Evolutionary conservation across 192 early-diverging fungal species (phyloP), one percentile per base, ranked within the genome.

Genomic region (Coemansia sp.): DNA sequence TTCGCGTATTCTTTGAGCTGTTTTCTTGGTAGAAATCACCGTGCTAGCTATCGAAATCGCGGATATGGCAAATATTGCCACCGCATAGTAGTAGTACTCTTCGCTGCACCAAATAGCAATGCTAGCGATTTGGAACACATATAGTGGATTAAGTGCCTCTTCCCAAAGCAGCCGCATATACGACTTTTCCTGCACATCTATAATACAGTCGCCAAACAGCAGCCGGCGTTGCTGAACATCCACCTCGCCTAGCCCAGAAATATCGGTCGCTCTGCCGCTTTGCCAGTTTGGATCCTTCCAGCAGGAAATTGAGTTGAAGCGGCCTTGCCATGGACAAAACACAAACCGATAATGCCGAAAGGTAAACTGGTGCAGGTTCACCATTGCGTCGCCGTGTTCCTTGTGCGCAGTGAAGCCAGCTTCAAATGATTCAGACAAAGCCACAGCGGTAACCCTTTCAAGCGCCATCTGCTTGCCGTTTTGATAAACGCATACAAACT

Each of bases 51-150:
- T 85, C 5, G 92, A 91, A 1, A 85, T 69, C 0, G 86, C 84
- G 5, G 91, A 90, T 43, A 97, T 94, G 32, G 90, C 52, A 49
- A 96, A 85, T 48, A 99, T 97, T 54, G 89, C 93, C 23, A 70
- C 79, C 0, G 93, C 93, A 58, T 97, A 99, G 65, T 94, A 94
- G 56, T 90, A 89, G 71, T 99, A 99, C 58, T 92, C 85, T 56
- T 97, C 95, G 30, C 80, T 56, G 47, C 83, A 87, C 97, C 90
- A 92, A 2, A 92, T 80, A 10, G 81, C 58, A 17, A 92, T 89
- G 45, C 86, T 88, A 17, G 84, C 84, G 14, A 87, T 77, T 70
- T 90, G 90, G 43, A 92, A 92, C 20, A 92, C 76, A 64, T 89
- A 90, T 49, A 92, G 88, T 4, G 88, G 90, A 42, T 90, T 84